Evolutionary conservation across 305 asterid genomes (phyloP), one percentile per base, ranked within the genome.

Genomic region (Fraxinus nigra): DNA sequence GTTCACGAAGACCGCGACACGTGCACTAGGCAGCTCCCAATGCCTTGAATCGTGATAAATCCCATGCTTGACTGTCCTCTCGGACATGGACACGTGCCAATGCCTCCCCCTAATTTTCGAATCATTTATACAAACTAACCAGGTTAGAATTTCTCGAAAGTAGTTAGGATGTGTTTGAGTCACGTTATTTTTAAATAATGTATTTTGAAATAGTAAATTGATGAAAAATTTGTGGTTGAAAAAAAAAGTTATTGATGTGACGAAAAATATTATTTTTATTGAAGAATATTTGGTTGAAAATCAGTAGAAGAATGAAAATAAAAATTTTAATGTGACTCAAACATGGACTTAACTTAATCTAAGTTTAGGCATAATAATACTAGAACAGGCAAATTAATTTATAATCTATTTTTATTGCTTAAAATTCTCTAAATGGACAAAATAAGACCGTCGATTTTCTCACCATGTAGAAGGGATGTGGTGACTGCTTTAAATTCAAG

Each of bases 51-150:
- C 78, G 78, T 10, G 65, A 24, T 10, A 65, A 65, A 61, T 69
- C 75, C 74, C 81, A 65, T 11, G 74, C 74, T 26, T 67, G 76
- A 78, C 84, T 77, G 34, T 80, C 85, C 85, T 83, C 83, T 86
- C 86, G 56, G 81, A 85, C 90, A 83, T 26, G 65, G 87, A 87
- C 90, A 85, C 90, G 90, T 87, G 90, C 88, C 88, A 76, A 28
- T 81, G 88, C 86, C 82, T 7, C 30, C 9, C 3, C 30, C 14
- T 22, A 59, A 18, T 6, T 51, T 5, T 16, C 5, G 22, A 51
- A 14, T 48, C 7, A 4, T 13, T 14, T 46, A 46, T 13, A 46
- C 56, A 46, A 46, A 46, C 5, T 46, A 46, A 46, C 18, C 5
- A 46, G 56, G 56, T 11, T 46, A 1, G 13, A 8, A 3, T 38